Evolutionary conservation across 768 basidiomycete species (phyloP), one percentile per base, ranked within the genome.

Genomic region (Cystofilobasidium ferigula): DNA sequence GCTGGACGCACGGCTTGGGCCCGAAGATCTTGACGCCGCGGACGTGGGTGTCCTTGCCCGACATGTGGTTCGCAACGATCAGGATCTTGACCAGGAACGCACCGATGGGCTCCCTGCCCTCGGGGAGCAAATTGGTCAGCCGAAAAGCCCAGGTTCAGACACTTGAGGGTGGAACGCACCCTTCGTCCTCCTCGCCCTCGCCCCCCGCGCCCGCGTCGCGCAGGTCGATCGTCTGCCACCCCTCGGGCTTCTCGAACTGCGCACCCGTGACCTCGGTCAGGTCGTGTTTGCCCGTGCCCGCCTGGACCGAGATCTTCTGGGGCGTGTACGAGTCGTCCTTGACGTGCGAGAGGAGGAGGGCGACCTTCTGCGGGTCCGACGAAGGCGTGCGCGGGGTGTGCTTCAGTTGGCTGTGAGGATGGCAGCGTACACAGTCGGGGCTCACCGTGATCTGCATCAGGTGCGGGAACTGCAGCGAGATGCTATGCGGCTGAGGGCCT

Each of bases 31-130:
- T 84, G 45, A 98, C 76, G 4, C 94, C 93, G 16, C 95, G 84
- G 22, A 99, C 88, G 77, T 99, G 95, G 12, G 95, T 98, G 76
- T 99, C 95, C 74, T 98, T 98, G 8, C 95, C 95, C 71, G 93
- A 97, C 86, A 95, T 87, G 73, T 98, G 92, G 73, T 98, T 99
- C 26, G 87, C 85, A 18, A 91, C 80, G 57, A 99, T 82, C 66
- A 93, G 86, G 48, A 98, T 81, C 74, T 98, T 91, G 3, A 99
- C 77, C 13, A 97, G 83, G 72, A 94, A 92, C 2, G 89, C 88
- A 69, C 87, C 84, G 16, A 97, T 83, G 0, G 91, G 87, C 74
- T 86, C 89, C 65, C 92, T 94, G 72, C 14, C 12, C 4, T 43
- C 14, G 34, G 1, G 26, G 26, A 65, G 28, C 40, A 59, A 0